Percentiles rank a stretch among this genome's conserved stretches.
These are phyloP conservation scores for Trichoderma reesei DNA, from an alignment of 495 filamentous ascomycete species.

Conservation along the genomic window DNA sequence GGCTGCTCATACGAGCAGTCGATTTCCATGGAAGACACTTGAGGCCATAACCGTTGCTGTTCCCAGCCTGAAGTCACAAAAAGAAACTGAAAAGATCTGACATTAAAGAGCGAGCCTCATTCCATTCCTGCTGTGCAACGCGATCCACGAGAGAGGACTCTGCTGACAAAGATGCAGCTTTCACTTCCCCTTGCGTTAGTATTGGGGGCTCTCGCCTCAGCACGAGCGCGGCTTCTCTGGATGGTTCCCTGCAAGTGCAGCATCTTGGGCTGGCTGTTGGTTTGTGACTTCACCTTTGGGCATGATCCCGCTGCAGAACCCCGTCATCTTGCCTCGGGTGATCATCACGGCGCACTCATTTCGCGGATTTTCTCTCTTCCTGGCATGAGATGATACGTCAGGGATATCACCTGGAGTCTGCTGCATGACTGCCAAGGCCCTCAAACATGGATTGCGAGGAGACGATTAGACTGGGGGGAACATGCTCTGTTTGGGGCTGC, in stretches of 20 bases:
- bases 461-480: background rate
- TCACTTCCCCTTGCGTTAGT: background rate
- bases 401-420: slow-evolving; percentile 81
- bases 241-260: background rate
- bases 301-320: background rate
- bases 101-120: slow-evolving; percentile 10
- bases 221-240: background rate
- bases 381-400: slow-evolving; percentile 50
- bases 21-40: slow-evolving; percentile 10
- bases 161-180: background rate
- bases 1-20: background rate
- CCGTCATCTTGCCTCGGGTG: background rate
- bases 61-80: slow-evolving; percentile 21
- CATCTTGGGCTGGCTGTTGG: background rate
- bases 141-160: background rate
- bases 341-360: background rate
- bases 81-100: slow-evolving; percentile 34
- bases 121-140: background rate
- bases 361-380: background rate
- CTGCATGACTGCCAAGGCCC: slow-evolving; percentile 81
- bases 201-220: background rate
- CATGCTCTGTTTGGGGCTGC: slow-evolving; percentile 1
- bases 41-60: slow-evolving; percentile 25
- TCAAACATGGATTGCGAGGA: slow-evolving; percentile 48
- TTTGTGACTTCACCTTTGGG: background rate